Evolutionary conservation across 2,329 filamentous ascomycete species (phyloP), one percentile per base, ranked within the genome.

Genomic region (Grosmannia clavigera): DNA sequence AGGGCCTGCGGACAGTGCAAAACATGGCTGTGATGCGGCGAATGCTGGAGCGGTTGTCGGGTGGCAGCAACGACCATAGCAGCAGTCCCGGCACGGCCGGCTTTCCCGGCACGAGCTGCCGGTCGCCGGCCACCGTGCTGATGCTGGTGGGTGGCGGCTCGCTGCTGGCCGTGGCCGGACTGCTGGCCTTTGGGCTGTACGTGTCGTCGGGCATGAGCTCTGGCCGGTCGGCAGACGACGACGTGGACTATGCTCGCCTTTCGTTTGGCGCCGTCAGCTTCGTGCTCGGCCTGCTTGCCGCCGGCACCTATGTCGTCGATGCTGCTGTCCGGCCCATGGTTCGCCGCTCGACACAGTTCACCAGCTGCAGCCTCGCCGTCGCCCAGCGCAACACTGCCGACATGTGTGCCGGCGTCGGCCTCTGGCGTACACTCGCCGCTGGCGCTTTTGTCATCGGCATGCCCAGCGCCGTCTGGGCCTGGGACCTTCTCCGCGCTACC

Each of bases 341-440:
- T 53, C 70, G 71, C 31, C 71, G 73, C n/a, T 80, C 77, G 38
- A 75, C 78, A 9, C 74, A 75, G 54, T 81, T 78, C 63, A 80
- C 77, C 0, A 75, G 73, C 3, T 71, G 75, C 6, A 80, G 73
- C 66, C 70, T 80, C 29, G 70, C 70, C n/a, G 69, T 75, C 14
- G 73, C 73, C 29, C 71, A 78, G 58, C 74, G 78, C 35, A 77
- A 72, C 64, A 75, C 74, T 19, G 72, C 72, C 16, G 78, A 81
- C 64, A 81, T 81, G 78, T 68, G 73, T 31, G 73, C 71, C 3
- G 75, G 71, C 35, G 70, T 79, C 2, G 62, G 68, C 2, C 70
- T 74, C 46, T 72, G 76, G 69, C 72, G 76, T 27, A 71, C 68
- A 14, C 55, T 79, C 19, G 65, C 72, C 5, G 71, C 73, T 0